Conservation (phyloP, 148 eudicot species). For the Fagopyrum homotropicum region DNA sequence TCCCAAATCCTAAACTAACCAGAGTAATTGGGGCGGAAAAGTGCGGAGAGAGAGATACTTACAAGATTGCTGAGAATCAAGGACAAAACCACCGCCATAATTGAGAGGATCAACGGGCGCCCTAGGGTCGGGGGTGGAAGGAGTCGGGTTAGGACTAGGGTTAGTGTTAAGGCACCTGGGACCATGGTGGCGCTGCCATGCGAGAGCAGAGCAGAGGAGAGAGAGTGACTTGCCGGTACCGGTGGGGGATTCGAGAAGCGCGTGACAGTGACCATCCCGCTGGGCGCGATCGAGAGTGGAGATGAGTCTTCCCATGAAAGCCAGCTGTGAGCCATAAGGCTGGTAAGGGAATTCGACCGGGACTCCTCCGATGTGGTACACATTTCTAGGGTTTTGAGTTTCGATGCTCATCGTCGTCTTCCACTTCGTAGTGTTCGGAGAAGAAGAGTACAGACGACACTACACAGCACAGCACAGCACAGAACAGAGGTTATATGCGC, state of each 20-base stretch:
- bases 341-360: slow-evolving; percentile 86
- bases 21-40: not conserved
- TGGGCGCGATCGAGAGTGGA: slow-evolving; percentile 78
- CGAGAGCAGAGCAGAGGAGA: slow-evolving; percentile 87
- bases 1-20: not conserved
- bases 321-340: slow-evolving; percentile 85
- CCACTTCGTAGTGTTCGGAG: not conserved
- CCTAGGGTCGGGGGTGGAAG: slow-evolving; percentile 43
- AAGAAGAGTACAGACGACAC: not conserved
- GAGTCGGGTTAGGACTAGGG: slow-evolving; percentile 15
- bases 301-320: slow-evolving; percentile 88
- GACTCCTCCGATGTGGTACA: slow-evolving; percentile 66
- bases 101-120: slow-evolving; percentile 55
- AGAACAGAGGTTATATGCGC: not conserved
- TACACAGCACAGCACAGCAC: not conserved
- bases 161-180: slow-evolving; percentile 13
- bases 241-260: slow-evolving; percentile 89
- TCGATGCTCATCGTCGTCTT: not conserved
- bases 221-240: slow-evolving; percentile 95
- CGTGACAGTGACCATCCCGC: slow-evolving; percentile 74
- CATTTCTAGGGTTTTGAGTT: slow-evolving; percentile 25
- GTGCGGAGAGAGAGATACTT: not conserved
- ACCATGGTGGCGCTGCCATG: slow-evolving; percentile 66
- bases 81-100: slow-evolving; percentile 79
- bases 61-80: slow-evolving; percentile 63